A percentile compares a stretch with the other conserved stretches of the same genome.
phyloP scores from a whole-genome alignment of 306 rosid species.

The Lupinus albus region DNA sequence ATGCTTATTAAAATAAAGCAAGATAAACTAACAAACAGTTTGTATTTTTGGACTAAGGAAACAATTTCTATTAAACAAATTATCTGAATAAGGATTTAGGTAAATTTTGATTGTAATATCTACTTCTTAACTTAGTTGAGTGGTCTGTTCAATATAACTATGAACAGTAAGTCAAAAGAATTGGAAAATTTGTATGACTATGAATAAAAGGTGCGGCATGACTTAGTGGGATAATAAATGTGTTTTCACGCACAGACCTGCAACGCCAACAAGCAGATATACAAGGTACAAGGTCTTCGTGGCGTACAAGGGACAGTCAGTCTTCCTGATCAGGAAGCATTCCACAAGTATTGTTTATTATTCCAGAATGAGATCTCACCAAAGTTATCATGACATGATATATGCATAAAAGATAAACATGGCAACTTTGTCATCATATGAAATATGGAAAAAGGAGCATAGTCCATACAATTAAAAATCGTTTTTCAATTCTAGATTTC shows the following conservation, averaged over 20 bases:
- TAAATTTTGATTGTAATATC: constrained; percentile 17
- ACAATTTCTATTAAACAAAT: constrained; percentile 20
- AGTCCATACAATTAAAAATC: constrained; percentile 12
- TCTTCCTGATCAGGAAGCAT: background rate
- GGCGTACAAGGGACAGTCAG: constrained; percentile 2
- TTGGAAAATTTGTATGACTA: constrained; percentile 9
- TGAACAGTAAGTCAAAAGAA: constrained; percentile 3
- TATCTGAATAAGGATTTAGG: constrained; percentile 12
- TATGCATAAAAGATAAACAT: constrained; percentile 28
- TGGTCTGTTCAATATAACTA: background rate
- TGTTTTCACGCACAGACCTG: constrained; percentile 20
- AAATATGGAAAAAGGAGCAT: constrained; percentile 10
- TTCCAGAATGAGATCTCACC: constrained; percentile 29
- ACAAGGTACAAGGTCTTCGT: constrained; percentile 21
- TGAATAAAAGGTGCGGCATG: constrained; percentile 10
- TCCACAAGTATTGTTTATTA: constrained; percentile 17
- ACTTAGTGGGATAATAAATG: constrained; percentile 1
- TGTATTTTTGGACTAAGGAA: background rate
- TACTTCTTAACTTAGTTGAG: constrained; percentile 8
- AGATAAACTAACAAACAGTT: constrained; percentile 21
- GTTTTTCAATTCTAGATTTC: constrained; percentile 9
- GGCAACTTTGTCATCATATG: background rate
- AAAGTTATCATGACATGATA: constrained; percentile 32
- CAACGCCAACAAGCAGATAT: constrained; percentile 13
- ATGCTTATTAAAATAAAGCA: constrained; percentile 14